These are phyloP conservation scores for Cyclocybe aegerita DNA, from an alignment of 768 basidiomycete species.

Conservation along the genomic window DNA sequence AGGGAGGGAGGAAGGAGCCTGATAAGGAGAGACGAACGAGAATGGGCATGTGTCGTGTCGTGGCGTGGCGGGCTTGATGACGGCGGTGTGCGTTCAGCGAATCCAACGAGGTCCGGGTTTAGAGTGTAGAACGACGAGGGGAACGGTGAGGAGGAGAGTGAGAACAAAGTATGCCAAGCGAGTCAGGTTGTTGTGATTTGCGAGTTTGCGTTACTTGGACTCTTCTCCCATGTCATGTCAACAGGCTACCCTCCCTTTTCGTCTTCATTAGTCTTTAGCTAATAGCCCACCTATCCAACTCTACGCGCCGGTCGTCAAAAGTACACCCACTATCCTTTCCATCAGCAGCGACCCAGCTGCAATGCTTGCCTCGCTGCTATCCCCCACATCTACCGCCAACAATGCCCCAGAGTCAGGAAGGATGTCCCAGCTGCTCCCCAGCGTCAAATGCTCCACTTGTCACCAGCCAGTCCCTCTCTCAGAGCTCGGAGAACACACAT, in stretches of 20 bases:
- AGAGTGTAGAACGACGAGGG: too few relatives aligned
- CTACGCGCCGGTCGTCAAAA: constrained; percentile 17
- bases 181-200: too few relatives aligned
- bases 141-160: too few relatives aligned
- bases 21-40: too few relatives aligned
- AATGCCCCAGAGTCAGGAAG: constrained; percentile 32
- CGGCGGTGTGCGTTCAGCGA: too few relatives aligned
- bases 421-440: constrained; percentile 77
- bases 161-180: too few relatives aligned
- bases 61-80: too few relatives aligned
- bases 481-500: constrained; percentile 78
- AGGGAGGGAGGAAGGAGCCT: too few relatives aligned
- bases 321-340: constrained; percentile 11
- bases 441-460: constrained; percentile 86
- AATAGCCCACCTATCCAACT: background rate
- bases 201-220: background rate
- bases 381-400: constrained; percentile 23
- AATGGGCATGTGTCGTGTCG: too few relatives aligned
- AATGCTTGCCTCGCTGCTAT: constrained; percentile 21
- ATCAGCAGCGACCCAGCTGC: background rate
- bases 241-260: constrained; percentile 4
- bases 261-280: background rate
- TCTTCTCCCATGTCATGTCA: constrained; percentile 10
- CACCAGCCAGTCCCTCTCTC: constrained; percentile 65
- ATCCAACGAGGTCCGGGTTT: too few relatives aligned